phyloP scores from a whole-genome alignment of 495 filamentous ascomycete species.

The Filosporella fistucella region DNA sequence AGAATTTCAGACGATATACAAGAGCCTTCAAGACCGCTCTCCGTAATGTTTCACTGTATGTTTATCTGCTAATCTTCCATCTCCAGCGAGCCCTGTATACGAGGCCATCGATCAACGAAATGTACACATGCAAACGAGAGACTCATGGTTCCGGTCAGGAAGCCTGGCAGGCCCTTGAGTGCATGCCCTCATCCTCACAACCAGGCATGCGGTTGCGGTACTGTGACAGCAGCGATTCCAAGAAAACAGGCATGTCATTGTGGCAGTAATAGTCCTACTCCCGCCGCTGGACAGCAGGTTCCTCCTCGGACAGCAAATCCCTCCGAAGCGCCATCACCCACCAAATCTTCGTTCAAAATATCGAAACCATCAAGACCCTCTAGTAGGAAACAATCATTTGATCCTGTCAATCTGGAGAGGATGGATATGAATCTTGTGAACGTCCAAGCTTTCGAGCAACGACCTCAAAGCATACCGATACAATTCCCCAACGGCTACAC shows the following conservation, averaged over 20 bases:
- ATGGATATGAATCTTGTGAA: conserved; percentile 41
- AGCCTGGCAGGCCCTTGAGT: conserved; percentile 73
- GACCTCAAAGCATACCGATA: conserved; percentile 6
- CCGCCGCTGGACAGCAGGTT: neutral
- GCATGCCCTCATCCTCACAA: conserved; percentile 70
- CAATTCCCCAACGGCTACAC: conserved; percentile 12
- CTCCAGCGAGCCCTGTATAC: conserved; percentile 75
- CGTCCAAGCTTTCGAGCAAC: conserved; percentile 22
- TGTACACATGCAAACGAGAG: conserved; percentile 71
- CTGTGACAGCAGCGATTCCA: conserved; percentile 48
- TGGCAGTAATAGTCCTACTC: conserved; percentile 14
- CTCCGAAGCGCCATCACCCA: conserved; percentile 22
- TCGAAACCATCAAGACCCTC: conserved; percentile 30
- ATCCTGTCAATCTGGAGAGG: conserved; percentile 34
- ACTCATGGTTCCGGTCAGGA: conserved; percentile 73
- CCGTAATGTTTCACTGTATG: conserved; percentile 8
- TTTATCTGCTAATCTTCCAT: conserved; percentile 1
- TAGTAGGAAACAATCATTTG: conserved; percentile 40
- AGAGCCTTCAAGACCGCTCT: neutral
- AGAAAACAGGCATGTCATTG: conserved; percentile 45
- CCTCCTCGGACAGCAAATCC: neutral
- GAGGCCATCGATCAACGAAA: conserved; percentile 81
- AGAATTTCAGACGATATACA: conserved; percentile 4
- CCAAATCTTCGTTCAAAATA: conserved; percentile 32
- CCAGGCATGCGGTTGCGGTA: conserved; percentile 42